A percentile compares a stretch with the other conserved stretches of the same genome.
Evolutionary conservation across 2,329 filamentous ascomycete species (phyloP).

Genomic region (Sporothrix sp.): DNA sequence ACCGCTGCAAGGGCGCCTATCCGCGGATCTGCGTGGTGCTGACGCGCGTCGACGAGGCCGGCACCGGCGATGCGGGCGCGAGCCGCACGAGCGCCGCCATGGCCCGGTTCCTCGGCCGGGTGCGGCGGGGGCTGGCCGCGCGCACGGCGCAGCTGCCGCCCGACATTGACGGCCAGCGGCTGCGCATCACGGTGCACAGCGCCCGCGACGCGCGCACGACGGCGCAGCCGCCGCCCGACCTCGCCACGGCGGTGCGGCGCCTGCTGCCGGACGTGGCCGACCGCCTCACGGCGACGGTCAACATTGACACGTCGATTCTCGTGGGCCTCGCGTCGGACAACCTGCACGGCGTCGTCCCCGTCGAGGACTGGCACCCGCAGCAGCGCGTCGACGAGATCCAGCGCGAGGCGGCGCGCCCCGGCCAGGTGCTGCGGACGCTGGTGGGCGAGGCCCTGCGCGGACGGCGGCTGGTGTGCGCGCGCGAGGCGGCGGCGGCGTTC

Average conservation of each 20-base stretch:
- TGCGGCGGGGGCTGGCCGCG: slow-evolving; percentile 12
- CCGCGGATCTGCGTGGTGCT: slow-evolving; percentile 22
- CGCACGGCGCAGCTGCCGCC: neutral
- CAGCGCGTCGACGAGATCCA: slow-evolving; percentile 56
- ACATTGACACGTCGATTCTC: slow-evolving; percentile 60
- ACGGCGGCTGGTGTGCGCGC: slow-evolving; percentile 54
- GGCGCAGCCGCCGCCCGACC: slow-evolving; percentile 14
- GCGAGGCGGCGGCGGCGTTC: slow-evolving; percentile 55
- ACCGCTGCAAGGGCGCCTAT: slow-evolving; percentile 21
- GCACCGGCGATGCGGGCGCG: slow-evolving; percentile 19
- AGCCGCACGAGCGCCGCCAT: too few species aligned
- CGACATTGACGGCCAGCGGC: slow-evolving; percentile 16
- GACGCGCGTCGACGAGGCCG: slow-evolving; percentile 21
- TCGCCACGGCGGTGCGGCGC: slow-evolving; percentile 18
- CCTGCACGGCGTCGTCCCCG: slow-evolving; percentile 41
- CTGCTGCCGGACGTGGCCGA: slow-evolving; percentile 20
- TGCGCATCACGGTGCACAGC: slow-evolving; percentile 22
- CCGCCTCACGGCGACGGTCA: slow-evolving; percentile 31
- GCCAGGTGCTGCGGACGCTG: slow-evolving; percentile 44
- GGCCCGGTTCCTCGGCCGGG: slow-evolving; percentile 22
- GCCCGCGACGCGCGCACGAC: slow-evolving; percentile 21
- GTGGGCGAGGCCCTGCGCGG: slow-evolving; percentile 48
- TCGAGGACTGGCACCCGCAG: slow-evolving; percentile 37
- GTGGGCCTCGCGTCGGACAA: slow-evolving; percentile 66
- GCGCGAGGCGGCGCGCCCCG: slow-evolving; percentile 50